These are phyloP conservation scores for Blastomyces parvus DNA, from an alignment of 2,329 filamentous ascomycete species.

Conservation along the genomic window DNA sequence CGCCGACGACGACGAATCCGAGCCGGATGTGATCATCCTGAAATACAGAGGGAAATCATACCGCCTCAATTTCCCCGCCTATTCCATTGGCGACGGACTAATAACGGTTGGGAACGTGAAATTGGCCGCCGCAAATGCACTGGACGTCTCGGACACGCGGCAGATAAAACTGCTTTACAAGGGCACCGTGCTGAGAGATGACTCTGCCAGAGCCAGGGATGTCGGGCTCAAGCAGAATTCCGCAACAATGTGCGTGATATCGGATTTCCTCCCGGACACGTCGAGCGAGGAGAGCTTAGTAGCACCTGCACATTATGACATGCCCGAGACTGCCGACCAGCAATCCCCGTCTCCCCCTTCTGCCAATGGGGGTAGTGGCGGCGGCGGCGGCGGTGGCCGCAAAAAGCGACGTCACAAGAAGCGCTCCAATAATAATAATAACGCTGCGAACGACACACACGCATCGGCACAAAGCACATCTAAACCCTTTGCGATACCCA, in stretches of 20 bases:
- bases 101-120: slow-evolving; percentile 36
- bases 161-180: slow-evolving; percentile 40
- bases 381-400: neutral
- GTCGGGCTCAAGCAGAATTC: slow-evolving; percentile 42
- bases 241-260: slow-evolving; percentile 39
- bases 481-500: slow-evolving; percentile 13
- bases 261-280: slow-evolving; percentile 21
- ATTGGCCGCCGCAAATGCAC: slow-evolving; percentile 30
- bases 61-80: slow-evolving; percentile 37
- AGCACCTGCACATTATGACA: neutral
- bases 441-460: slow-evolving; percentile 16
- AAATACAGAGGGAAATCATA: slow-evolving; percentile 36
- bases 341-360: neutral
- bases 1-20: slow-evolving; percentile 23
- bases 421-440: slow-evolving; percentile 15
- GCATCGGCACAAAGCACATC: slow-evolving; percentile 16
- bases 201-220: slow-evolving; percentile 30
- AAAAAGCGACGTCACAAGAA: slow-evolving; percentile 15
- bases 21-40: slow-evolving; percentile 37
- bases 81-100: slow-evolving; percentile 38
- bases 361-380: neutral
- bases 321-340: neutral
- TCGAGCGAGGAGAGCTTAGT: slow-evolving; percentile 20
- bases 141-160: slow-evolving; percentile 28
- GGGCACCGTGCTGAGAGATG: slow-evolving; percentile 36